Evolutionary conservation across 73 alveolate species (phyloP), one percentile per base, ranked within the genome.

Genomic region (Paramecium caudatum): DNA sequence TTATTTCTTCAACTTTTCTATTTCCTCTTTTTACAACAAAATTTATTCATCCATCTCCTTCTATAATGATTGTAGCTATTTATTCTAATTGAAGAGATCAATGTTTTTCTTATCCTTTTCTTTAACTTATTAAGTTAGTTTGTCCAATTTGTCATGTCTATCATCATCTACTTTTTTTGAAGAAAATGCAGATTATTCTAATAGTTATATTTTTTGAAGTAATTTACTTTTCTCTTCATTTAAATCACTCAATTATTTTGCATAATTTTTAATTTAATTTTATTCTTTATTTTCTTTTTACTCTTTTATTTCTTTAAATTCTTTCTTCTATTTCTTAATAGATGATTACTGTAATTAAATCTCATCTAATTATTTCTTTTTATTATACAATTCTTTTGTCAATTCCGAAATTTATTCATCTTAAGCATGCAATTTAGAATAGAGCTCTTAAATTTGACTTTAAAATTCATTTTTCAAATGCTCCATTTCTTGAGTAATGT

Each of bases 101-200:
- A 74, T 74, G 21, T 74, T 74, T 25, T 74, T 74, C 21, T 74
- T 74, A 43, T 74, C 88, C 10, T 45, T 74, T 43, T 74, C 88
- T 43, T 74, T 74, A 15, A 55, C 30, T 21, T 55, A 55, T 74
- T 39, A 37, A 23, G 17, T 21, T 27, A 43, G 19, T 43, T 74
- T 74, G 23, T 74, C 88, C 13, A 45, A 41, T 74, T 74, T 74
- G 10, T 74, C 88, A 33, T 33, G 10, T 33, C 17, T 55, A 1
- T 65, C 49, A 32, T 33, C 83, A 4, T 65, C 49, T 9, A n/a
- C 17, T 37, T 46, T 8, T 41, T 74, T 39, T 0, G 13, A 74
- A 27, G 19, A 41, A 10, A 13, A 39, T 74, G 36, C 17, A 39
- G 36, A 55, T 74, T 74, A 39, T 74, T 74, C 88, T 8, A 74